Percentiles rank a stretch among this genome's conserved stretches.
These are phyloP conservation scores for Colletotrichum costaricense DNA, from an alignment of 2,329 filamentous ascomycete genomes.

Conservation along the genomic window DNA sequence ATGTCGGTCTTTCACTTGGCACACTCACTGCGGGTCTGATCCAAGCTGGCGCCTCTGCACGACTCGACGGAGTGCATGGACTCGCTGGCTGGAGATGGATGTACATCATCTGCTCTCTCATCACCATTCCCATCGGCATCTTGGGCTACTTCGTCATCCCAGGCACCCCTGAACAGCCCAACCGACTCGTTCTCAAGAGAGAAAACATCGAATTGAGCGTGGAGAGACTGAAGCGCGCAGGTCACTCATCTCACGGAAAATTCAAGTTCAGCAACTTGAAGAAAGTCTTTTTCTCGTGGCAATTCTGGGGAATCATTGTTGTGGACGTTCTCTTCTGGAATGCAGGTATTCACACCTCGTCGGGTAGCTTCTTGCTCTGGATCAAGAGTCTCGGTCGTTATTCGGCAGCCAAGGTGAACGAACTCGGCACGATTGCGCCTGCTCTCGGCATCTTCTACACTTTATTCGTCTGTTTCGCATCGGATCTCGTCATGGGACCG, in stretches of 20 bases:
- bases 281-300: conserved; percentile 51
- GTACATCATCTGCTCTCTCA: conserved; percentile 56
- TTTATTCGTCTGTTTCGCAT: conserved; percentile 26
- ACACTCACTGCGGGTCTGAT: conserved; percentile 57
- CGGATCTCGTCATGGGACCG: conserved; percentile 27
- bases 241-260: conserved; percentile 53
- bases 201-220: conserved; percentile 40
- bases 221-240: conserved; percentile 49
- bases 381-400: conserved; percentile 54
- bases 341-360: conserved; percentile 51
- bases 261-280: conserved; percentile 46
- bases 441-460: conserved; percentile 28
- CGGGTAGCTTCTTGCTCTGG: conserved; percentile 51
- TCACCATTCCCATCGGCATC: conserved; percentile 54
- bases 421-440: conserved; percentile 46
- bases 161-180: conserved; percentile 44
- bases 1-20: conserved; percentile 54
- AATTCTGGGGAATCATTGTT: conserved; percentile 48
- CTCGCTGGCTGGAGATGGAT: conserved; percentile 59
- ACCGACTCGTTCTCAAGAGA: conserved; percentile 42
- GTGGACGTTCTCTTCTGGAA: conserved; percentile 61
- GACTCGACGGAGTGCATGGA: conserved; percentile 52
- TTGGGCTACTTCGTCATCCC: conserved; percentile 52
- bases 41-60: conserved; percentile 56
- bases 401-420: conserved; percentile 62